A percentile compares a stretch with the other conserved stretches of the same genome.
Evolutionary conservation across 495 filamentous ascomycete species (phyloP).

Genomic region (Letharia columbiana): DNA sequence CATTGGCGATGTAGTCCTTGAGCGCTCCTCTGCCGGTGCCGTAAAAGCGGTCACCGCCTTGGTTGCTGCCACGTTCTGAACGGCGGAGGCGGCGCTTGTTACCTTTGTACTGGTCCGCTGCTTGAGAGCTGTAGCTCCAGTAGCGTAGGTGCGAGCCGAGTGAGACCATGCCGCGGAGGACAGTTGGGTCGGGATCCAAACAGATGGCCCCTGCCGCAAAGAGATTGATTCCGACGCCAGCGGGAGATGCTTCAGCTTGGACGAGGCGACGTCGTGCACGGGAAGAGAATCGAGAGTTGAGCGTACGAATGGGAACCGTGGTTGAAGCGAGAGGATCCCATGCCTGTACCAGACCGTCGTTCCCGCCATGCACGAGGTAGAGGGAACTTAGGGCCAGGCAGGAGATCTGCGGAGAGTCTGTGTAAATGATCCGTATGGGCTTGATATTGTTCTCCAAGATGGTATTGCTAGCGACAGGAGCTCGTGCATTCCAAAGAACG

Average conservation of each 20-base stretch:
- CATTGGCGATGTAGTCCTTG: slow-evolving; percentile 72
- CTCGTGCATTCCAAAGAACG: slow-evolving; percentile 77
- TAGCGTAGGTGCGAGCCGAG: slow-evolving; percentile 81
- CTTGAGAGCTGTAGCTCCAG: slow-evolving; percentile 81
- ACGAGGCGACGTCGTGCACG: slow-evolving; percentile 66
- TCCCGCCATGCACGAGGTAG: slow-evolving; percentile 85
- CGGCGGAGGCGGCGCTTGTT: slow-evolving; percentile 55
- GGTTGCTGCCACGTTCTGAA: slow-evolving; percentile 50
- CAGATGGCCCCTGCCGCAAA: slow-evolving; percentile 76
- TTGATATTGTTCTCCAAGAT: slow-evolving; percentile 45
- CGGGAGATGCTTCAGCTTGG: slow-evolving; percentile 58
- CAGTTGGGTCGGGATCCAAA: slow-evolving; percentile 81
- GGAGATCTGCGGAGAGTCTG: slow-evolving; percentile 82
- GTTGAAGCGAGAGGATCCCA: slow-evolving; percentile 92
- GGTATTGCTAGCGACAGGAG: slow-evolving; percentile 43
- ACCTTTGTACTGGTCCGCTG: slow-evolving; percentile 54
- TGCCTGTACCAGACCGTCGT: slow-evolving; percentile 88
- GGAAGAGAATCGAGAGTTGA: slow-evolving; percentile 80
- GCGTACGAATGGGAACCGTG: slow-evolving; percentile 68
- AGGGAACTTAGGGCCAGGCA: slow-evolving; percentile 79
- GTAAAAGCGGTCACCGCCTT: slow-evolving; percentile 45
- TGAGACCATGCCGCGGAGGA: slow-evolving; percentile 84
- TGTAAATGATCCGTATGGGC: slow-evolving; percentile 75
- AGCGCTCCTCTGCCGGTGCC: slow-evolving; percentile 54
- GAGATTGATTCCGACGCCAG: slow-evolving; percentile 64